Percentiles rank a stretch among this genome's conserved stretches.
These are phyloP conservation scores for Talaromyces nanjingensis DNA, from an alignment of 495 filamentous ascomycete species.

Conservation along the genomic window DNA sequence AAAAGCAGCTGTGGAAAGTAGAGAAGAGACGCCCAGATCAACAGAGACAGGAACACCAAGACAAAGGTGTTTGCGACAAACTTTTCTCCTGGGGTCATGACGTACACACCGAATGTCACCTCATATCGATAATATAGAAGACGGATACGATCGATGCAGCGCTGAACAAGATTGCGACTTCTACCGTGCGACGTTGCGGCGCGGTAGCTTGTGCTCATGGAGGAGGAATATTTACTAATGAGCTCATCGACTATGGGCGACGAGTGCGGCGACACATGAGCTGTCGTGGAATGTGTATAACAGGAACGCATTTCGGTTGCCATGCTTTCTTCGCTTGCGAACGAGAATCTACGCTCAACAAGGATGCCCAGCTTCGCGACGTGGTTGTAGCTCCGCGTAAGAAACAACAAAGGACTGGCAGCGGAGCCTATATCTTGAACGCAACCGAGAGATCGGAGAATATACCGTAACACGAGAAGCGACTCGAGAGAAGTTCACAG, in stretches of 20 bases:
- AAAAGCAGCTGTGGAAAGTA: constrained; percentile 36
- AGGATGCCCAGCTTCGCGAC: background rate
- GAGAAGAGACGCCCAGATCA: constrained; percentile 31
- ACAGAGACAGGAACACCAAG: constrained; percentile 24
- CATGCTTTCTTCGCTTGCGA: constrained; percentile 14
- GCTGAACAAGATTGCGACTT: constrained; percentile 23
- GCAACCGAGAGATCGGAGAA: background rate
- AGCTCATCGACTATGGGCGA: constrained; percentile 31
- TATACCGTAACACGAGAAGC: background rate
- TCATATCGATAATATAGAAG: constrained; percentile 71
- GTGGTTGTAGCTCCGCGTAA: background rate
- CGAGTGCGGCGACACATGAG: constrained; percentile 25
- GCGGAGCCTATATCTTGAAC: background rate
- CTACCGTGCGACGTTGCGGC: constrained; percentile 12
- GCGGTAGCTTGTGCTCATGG: constrained; percentile 17
- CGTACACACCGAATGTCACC: constrained; percentile 67
- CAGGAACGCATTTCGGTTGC: constrained; percentile 33
- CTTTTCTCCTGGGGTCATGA: constrained; percentile 65
- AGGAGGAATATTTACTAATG: constrained; percentile 29
- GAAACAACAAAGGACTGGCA: background rate
- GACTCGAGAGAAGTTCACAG: background rate
- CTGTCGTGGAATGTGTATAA: constrained; percentile 28
- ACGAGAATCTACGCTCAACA: background rate
- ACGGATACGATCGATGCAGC: constrained; percentile 45
- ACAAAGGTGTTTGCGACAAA: constrained; percentile 56